Percentiles rank a stretch among this genome's conserved stretches.
Conservation (phyloP, 257 asterid species). For the Primulina eburnea region DNA sequence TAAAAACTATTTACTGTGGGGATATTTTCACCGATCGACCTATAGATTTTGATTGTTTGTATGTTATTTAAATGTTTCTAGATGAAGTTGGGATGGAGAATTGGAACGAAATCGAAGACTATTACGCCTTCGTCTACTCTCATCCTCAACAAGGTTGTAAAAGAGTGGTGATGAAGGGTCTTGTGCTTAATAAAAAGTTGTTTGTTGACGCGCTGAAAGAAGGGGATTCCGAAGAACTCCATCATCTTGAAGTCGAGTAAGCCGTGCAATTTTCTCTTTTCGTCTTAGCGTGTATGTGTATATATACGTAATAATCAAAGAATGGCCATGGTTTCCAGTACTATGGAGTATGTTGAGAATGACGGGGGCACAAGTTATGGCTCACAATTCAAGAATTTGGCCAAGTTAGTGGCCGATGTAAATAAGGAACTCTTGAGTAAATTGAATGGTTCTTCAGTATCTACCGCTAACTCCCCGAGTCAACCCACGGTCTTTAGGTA, state of each 20-base stretch:
- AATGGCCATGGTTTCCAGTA: conserved; percentile 31
- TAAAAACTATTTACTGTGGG: too few relatives aligned
- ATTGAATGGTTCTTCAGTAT: conserved; percentile 31
- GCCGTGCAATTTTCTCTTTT: conserved; percentile 9
- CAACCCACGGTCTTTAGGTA: conserved; percentile 37
- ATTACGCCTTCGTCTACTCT: conserved; percentile 38
- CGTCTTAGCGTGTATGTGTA: neutral
- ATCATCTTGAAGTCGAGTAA: conserved; percentile 62
- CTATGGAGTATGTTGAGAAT: conserved; percentile 44
- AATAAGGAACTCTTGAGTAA: conserved; percentile 41
- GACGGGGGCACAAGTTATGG: conserved; percentile 43
- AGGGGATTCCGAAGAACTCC: conserved; percentile 28
- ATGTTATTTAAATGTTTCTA: conserved; percentile 13
- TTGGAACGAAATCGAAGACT: conserved; percentile 43
- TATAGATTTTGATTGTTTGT: neutral
- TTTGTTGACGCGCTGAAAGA: conserved; percentile 36
- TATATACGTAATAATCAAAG: neutral
- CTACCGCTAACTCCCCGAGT: conserved; percentile 26
- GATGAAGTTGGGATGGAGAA: conserved; percentile 64
- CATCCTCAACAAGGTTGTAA: conserved; percentile 31
- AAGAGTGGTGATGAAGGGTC: conserved; percentile 35
- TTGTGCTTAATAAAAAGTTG: conserved; percentile 35
- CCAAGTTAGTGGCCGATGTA: conserved; percentile 50
- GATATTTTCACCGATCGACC: neutral
- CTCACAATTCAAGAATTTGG: conserved; percentile 64